Percentiles rank a stretch among this genome's conserved stretches.
Evolutionary conservation across 1,284 basidiomycete genomes (phyloP).

Genomic region (Cryptococcus jaspeensis): DNA sequence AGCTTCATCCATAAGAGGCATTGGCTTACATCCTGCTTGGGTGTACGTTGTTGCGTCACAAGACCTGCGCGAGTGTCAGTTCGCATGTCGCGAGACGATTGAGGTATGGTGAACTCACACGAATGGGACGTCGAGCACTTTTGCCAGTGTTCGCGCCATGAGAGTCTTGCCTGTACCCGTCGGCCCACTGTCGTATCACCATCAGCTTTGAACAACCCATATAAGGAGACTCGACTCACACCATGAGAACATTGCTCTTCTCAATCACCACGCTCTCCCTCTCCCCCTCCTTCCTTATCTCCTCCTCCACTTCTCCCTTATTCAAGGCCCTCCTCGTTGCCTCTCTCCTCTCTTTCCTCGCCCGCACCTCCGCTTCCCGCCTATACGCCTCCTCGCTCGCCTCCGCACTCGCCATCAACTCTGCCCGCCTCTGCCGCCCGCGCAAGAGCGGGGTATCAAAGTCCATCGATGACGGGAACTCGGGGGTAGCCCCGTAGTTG

Average conservation of each 20-base stretch:
- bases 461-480: too few relatives aligned
- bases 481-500: background rate
- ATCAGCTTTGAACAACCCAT: background rate
- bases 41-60: constrained; percentile 54
- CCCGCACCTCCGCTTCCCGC: too few relatives aligned
- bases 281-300: background rate
- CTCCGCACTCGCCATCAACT: too few relatives aligned
- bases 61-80: constrained; percentile 46
- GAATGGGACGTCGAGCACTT: constrained; percentile 85
- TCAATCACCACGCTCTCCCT: constrained; percentile 59
- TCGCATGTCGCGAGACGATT: background rate
- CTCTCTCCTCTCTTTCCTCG: too few relatives aligned
- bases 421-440: too few relatives aligned
- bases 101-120: constrained; percentile 56
- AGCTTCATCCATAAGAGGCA: constrained; percentile 11
- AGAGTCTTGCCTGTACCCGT: constrained; percentile 74
- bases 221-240: constrained; percentile 56
- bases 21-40: constrained; percentile 51
- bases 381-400: too few relatives aligned
- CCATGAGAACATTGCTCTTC: constrained; percentile 88
- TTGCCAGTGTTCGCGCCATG: constrained; percentile 78
- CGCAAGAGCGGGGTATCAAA: too few relatives aligned
- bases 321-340: background rate
- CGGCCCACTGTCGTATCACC: constrained; percentile 38
- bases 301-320: background rate